Base-by-base conservation (phyloP, 2,329 filamentous ascomycete genomes). In the Botrytis medusae region DNA sequence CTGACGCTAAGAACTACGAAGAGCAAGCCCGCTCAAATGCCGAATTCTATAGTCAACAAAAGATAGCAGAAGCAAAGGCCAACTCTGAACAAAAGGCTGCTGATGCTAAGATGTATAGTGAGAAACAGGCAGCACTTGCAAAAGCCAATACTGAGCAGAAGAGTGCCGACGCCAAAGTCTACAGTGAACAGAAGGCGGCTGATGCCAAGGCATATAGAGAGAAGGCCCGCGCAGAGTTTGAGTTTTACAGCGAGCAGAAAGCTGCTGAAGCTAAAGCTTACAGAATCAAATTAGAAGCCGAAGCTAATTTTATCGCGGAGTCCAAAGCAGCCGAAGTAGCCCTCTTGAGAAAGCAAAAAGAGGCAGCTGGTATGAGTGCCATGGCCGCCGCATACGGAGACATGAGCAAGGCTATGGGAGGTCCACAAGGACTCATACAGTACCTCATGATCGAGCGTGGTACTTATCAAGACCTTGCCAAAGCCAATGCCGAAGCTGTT, bases 391-490 rank as follows among this genome's bases (percentile, higher is more conserved):
- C 92, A n/a, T 97, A 96, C 82, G 86, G 85, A 76, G 89, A 91
- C 78, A 86, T 97, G 79, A 86, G 91, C 3, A 82, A 86, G 1
- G 93, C 93, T 0, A 90, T 97, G 63, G 93, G 93, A 74, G 93
- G 94, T 0, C 92, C 94, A 2, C 87, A 90, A 51, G 92, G 92
- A 44, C 86, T 97, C 73, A 85, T 97, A 78, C 91, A 95, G 81
- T 95, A 92, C 85, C 87, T 95, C 83, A 97, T 97, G 94, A 90
- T 97, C 80, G 91, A 95, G 84, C 91, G 91, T 82, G 91, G 91
- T 77, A 93, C 91, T 0, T 95, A 93, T 82, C 88, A 93, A 80
- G 87, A 91, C 78, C 87, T 97, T 68, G 93, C 93, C 73, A 87
- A 91, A 78, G 93, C 92, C 68, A 97, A 97, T 78, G 93, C 92